Evolutionary conservation across 768 basidiomycete genomes (phyloP).

Genomic region (Leccinellum rugosiceps): DNA sequence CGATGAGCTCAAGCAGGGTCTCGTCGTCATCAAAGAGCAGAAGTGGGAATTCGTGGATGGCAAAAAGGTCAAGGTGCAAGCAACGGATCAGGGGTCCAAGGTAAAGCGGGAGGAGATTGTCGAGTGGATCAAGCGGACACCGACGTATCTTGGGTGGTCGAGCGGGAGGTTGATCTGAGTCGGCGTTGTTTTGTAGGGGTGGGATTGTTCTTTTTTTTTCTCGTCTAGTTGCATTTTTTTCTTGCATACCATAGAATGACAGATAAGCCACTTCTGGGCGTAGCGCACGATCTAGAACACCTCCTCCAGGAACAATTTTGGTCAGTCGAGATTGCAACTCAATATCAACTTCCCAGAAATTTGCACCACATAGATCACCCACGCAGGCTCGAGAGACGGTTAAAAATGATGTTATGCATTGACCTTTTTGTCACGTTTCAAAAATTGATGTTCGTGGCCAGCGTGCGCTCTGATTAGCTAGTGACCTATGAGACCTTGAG

Average conservation of each 20-base stretch:
- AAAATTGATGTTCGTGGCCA: too few species aligned
- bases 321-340: too few species aligned
- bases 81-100: slow-evolving; percentile 60
- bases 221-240: not conserved
- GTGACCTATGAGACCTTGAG: too few species aligned
- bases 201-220: not conserved
- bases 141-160: slow-evolving; percentile 30
- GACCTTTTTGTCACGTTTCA: too few species aligned
- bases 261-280: not conserved
- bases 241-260: not conserved
- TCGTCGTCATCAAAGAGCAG: slow-evolving; percentile 92
- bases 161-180: slow-evolving; percentile 29
- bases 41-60: slow-evolving; percentile 73
- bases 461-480: too few species aligned
- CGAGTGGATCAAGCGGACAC: slow-evolving; percentile 53
- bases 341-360: too few species aligned
- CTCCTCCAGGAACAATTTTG: not conserved
- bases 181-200: not conserved
- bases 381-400: too few species aligned
- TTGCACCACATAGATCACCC: too few species aligned
- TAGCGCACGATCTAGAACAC: not conserved
- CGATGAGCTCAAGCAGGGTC: slow-evolving; percentile 79
- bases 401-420: too few species aligned
- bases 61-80: slow-evolving; percentile 60
- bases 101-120: slow-evolving; percentile 62